Percentiles rank a stretch among this genome's conserved stretches.
These are phyloP conservation scores for Cladochytrium replicatum DNA, from an alignment of 192 early-diverging fungal species.

Conservation along the genomic window DNA sequence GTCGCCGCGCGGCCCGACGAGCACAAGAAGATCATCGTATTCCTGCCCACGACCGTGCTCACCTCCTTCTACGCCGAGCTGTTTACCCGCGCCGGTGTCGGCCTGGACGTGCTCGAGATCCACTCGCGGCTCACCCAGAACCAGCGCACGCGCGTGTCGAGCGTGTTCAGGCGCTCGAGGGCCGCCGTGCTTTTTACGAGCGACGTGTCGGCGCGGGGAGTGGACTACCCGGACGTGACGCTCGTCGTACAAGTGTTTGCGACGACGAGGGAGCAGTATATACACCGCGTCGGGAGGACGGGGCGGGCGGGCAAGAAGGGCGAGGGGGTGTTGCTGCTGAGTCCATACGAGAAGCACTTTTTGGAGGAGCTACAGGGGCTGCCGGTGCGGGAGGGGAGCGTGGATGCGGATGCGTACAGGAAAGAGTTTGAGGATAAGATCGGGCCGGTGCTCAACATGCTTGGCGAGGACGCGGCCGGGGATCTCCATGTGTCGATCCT, in stretches of 20 bases:
- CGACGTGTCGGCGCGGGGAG: conserved; percentile 93
- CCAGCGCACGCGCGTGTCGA: conserved; percentile 57
- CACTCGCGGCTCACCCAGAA: conserved; percentile 75
- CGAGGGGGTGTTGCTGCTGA: conserved; percentile 71
- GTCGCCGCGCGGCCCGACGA: conserved; percentile 41
- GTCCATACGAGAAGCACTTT: conserved; percentile 71
- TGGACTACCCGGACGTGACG: conserved; percentile 90
- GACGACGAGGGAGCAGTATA: conserved; percentile 73
- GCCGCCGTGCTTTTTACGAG: conserved; percentile 75
- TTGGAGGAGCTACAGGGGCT: conserved; percentile 47
- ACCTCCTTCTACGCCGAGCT: conserved; percentile 53
- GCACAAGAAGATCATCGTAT: conserved; percentile 89
- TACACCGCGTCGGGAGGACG: conserved; percentile 93
- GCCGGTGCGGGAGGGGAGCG: conserved; percentile 45
- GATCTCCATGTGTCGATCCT: too few species aligned
- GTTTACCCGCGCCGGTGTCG: conserved; percentile 38
- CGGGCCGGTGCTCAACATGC: too few species aligned
- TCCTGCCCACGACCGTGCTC: conserved; percentile 70
- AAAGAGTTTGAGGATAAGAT: too few species aligned
- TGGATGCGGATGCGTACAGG: too few species aligned
- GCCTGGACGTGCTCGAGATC: conserved; percentile 45
- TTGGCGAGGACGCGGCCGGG: too few species aligned
- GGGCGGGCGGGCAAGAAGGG: conserved; percentile 90
- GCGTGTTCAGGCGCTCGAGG: conserved; percentile 59
- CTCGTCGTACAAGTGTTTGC: conserved; percentile 84